Conservation (phyloP, 2,329 filamentous ascomycete species). For the Microascus cirrosus region DNA sequence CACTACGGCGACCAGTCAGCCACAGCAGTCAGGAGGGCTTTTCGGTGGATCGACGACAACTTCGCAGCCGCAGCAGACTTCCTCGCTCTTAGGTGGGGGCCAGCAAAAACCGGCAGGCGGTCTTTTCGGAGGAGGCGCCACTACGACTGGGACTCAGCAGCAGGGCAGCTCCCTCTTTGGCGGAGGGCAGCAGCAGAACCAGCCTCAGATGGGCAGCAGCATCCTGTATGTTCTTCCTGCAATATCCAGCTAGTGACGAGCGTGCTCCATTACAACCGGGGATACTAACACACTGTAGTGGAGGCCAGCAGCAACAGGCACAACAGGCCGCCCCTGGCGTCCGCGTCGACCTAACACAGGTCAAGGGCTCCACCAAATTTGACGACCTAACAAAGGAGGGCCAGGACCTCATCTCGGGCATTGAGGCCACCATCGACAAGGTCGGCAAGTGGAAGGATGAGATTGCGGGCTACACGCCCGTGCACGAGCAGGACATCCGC, state of each 20-base stretch:
- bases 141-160: background rate
- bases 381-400: constrained; percentile 78
- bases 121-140: background rate
- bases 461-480: constrained; percentile 56
- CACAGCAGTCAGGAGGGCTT: constrained; percentile 6
- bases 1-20: background rate
- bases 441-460: constrained; percentile 72
- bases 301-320: constrained; percentile 2
- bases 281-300: background rate
- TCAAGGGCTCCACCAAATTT: constrained; percentile 83
- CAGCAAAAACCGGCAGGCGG: constrained; percentile 2
- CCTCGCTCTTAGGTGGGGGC: background rate
- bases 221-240: constrained; percentile 17
- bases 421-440: constrained; percentile 70
- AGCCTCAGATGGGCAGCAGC: constrained; percentile 7
- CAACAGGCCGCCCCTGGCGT: constrained; percentile 56
- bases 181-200: background rate
- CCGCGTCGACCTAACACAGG: constrained; percentile 65
- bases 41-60: constrained; percentile 4
- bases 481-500: constrained; percentile 36
- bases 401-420: constrained; percentile 63
- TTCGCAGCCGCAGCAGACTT: constrained; percentile 3
- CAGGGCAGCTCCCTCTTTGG: constrained; percentile 4
- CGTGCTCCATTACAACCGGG: background rate
- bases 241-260: background rate